Conservation (phyloP, 2,329 filamentous ascomycete genomes). For the Harringtonia lauricola region DNA sequence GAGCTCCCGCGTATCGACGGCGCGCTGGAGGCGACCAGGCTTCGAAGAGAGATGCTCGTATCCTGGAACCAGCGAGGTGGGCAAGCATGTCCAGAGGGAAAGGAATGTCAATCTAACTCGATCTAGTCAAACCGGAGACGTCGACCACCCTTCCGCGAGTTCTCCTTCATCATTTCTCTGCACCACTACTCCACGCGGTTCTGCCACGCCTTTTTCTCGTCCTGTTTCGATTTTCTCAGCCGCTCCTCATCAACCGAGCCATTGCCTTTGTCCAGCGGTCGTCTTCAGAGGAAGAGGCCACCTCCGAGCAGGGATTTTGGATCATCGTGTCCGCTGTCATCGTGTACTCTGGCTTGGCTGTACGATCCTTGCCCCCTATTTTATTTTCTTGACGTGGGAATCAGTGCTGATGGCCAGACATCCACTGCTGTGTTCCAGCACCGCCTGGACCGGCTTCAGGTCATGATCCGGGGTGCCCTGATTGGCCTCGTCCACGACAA, state of each 20-base stretch:
- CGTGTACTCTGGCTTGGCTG: slow-evolving; percentile 26
- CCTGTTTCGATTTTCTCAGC: slow-evolving; percentile 28
- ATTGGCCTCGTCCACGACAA: slow-evolving; percentile 12
- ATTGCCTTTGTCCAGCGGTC: slow-evolving; percentile 18
- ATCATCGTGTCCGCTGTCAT: slow-evolving; percentile 20
- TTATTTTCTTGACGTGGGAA: too few relatives aligned
- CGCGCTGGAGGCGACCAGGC: slow-evolving; percentile 12
- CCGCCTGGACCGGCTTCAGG: slow-evolving; percentile 11
- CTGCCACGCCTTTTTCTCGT: slow-evolving; percentile 25
- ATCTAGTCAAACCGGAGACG: slow-evolving; percentile 12
- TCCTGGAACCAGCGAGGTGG: slow-evolving; percentile 19
- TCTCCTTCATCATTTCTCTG: slow-evolving; percentile 18
- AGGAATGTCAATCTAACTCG: too few relatives aligned
- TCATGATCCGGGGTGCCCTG: slow-evolving; percentile 14
- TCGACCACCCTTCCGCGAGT: slow-evolving; percentile 17
- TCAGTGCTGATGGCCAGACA: slow-evolving; percentile 7
- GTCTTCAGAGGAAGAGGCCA: neutral
- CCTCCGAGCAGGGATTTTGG: slow-evolving; percentile 13
- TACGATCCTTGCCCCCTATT: slow-evolving; percentile 12
- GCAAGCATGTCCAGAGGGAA: too few relatives aligned
- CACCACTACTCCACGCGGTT: slow-evolving; percentile 20
- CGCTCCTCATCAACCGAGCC: slow-evolving; percentile 24
- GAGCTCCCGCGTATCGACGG: slow-evolving; percentile 17
- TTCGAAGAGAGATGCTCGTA: slow-evolving; percentile 13
- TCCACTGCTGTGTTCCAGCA: slow-evolving; percentile 14